Evolutionary conservation across 164 flowering plant genomes (phyloP).

Genomic region (Kingdonia uniflora): DNA sequence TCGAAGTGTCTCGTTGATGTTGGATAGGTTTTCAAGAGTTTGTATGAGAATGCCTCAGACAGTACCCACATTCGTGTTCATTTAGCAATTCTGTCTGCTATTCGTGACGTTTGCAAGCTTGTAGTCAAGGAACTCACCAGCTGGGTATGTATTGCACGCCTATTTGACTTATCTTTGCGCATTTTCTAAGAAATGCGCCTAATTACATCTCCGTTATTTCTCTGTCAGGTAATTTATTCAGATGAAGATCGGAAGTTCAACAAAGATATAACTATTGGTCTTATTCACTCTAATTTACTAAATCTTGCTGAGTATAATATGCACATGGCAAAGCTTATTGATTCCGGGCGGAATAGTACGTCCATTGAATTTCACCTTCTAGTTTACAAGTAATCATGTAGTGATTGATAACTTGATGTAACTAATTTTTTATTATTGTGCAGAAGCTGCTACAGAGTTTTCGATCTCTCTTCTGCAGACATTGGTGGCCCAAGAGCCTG

Average conservation of each 20-base stretch:
- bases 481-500: slow-evolving; percentile 54
- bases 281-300: slow-evolving; percentile 67
- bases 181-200: too few relatives aligned
- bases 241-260: slow-evolving; percentile 87
- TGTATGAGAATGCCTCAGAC: slow-evolving; percentile 70
- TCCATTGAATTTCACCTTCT: slow-evolving; percentile 1
- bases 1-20: slow-evolving; percentile 1
- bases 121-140: slow-evolving; percentile 91
- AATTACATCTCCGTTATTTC: not conserved
- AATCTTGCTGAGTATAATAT: slow-evolving; percentile 89
- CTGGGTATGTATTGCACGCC: slow-evolving; percentile 72
- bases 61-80: slow-evolving; percentile 56
- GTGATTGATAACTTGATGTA: not conserved
- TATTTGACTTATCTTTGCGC: too few relatives aligned
- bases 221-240: slow-evolving; percentile 69
- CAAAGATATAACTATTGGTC: slow-evolving; percentile 78
- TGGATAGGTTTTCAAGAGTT: slow-evolving; percentile 68
- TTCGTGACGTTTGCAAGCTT: slow-evolving; percentile 95
- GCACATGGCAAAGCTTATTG: slow-evolving; percentile 92
- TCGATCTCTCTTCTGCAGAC: slow-evolving; percentile 70
- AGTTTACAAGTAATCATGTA: not conserved
- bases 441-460: slow-evolving; percentile 93
- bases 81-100: slow-evolving; percentile 73
- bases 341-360: slow-evolving; percentile 94
- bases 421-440: slow-evolving; percentile 15